Percentiles rank a stretch among this genome's conserved stretches.
Conservation (phyloP, 2,329 filamentous ascomycete species). For the Hypoxylon sp. region DNA sequence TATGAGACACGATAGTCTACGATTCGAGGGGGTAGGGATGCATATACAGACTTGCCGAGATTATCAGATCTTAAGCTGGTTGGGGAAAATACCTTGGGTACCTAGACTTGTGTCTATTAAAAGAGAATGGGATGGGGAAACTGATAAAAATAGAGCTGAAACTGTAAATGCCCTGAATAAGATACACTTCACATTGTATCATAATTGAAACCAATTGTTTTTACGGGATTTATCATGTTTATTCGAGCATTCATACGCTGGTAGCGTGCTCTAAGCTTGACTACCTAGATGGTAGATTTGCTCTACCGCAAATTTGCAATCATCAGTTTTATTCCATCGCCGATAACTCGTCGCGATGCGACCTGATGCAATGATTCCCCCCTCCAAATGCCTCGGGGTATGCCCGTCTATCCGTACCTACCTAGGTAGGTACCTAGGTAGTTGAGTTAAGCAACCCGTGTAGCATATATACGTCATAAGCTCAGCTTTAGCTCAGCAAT, state of each 20-base stretch:
- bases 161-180: no score
- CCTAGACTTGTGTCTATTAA: not conserved
- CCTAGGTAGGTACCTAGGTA: no score
- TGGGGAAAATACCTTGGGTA: not conserved
- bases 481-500: conserved; percentile 70
- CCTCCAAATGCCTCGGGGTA: conserved; percentile 2
- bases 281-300: no score
- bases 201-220: no score
- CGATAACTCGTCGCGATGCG: not conserved
- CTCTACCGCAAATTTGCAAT: no score
- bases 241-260: no score
- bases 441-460: conserved; percentile 6
- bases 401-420: conserved; percentile 10
- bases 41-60: not conserved
- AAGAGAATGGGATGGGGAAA: not conserved
- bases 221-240: no score
- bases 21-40: not conserved
- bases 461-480: not conserved
- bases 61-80: conserved; percentile 1
- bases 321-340: not conserved
- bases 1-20: not conserved
- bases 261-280: no score
- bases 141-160: not conserved
- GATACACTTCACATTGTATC: no score
- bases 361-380: not conserved